These are phyloP conservation scores for Colletotrichum spinosum DNA, from an alignment of 2,329 filamentous ascomycete species.

Conservation along the genomic window DNA sequence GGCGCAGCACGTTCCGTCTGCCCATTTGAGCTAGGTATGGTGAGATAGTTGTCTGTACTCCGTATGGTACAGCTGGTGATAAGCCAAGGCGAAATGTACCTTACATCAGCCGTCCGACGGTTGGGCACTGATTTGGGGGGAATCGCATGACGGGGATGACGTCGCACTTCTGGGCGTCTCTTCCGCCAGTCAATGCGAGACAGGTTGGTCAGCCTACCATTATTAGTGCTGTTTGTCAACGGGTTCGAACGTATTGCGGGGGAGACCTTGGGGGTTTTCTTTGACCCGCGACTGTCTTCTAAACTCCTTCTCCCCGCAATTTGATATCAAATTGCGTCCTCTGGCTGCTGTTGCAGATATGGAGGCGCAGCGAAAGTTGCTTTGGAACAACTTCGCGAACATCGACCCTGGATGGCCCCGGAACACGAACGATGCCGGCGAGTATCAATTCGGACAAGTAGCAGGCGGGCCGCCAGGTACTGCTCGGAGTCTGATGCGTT, in stretches of 20 bases:
- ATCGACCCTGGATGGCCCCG: no score
- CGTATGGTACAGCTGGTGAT: not conserved
- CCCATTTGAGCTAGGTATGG: not conserved
- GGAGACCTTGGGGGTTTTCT: slow-evolving; percentile 7
- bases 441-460: no score
- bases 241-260: slow-evolving; percentile 19
- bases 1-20: slow-evolving; percentile 16
- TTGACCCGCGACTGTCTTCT: not conserved
- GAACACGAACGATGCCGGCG: no score
- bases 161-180: slow-evolving; percentile 33
- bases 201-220: slow-evolving; percentile 21
- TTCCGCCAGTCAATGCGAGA: slow-evolving; percentile 34
- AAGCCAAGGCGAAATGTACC: no score
- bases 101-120: no score
- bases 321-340: not conserved
- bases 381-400: no score
- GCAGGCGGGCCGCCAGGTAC: no score
- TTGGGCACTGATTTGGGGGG: not conserved
- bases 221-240: slow-evolving; percentile 9
- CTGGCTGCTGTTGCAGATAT: not conserved
- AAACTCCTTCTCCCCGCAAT: not conserved
- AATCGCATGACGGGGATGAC: slow-evolving; percentile 29
- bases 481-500: slow-evolving; percentile 11
- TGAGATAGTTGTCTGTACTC: not conserved
- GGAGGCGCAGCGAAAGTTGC: no score